Percentiles rank a stretch among this genome's conserved stretches.
These are phyloP conservation scores for Gaertneriomyces sp. DNA, from an alignment of 192 early-diverging fungal genomes.

Conservation along the genomic window DNA sequence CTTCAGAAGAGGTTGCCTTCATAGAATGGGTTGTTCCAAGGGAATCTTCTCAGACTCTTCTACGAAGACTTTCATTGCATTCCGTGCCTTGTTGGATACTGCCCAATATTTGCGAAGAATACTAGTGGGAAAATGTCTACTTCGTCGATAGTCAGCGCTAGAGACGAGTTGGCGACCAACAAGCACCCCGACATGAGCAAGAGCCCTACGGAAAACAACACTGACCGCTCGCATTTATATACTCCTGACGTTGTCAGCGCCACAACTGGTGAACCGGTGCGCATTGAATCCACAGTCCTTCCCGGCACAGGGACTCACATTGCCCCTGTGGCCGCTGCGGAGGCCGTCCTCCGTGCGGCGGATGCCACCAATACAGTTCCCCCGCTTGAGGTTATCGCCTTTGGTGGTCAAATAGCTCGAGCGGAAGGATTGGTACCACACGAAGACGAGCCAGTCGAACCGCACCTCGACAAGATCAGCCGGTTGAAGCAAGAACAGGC, in stretches of 20 bases:
- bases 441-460: constrained; percentile 2
- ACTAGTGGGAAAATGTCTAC: no score
- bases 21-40: no score
- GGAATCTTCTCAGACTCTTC: no score
- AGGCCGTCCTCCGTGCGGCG: constrained; percentile 7
- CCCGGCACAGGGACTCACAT: constrained; percentile 9
- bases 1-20: no score
- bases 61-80: no score
- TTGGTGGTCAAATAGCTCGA: not conserved
- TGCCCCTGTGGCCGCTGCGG: constrained; percentile 3
- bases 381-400: constrained; percentile 3
- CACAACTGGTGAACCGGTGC: constrained; percentile 9
- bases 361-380: constrained; percentile 2
- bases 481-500: not conserved
- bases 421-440: not conserved
- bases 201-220: no score
- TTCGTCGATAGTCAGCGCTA: no score
- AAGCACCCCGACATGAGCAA: no score
- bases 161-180: no score
- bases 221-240: no score
- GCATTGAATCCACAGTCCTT: constrained; percentile 3
- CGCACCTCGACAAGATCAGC: not conserved
- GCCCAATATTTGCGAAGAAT: no score
- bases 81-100: no score
- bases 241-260: not conserved